Evolutionary conservation across 164 flowering plant genomes (phyloP).

Genomic region (Magnolia officinalis): DNA sequence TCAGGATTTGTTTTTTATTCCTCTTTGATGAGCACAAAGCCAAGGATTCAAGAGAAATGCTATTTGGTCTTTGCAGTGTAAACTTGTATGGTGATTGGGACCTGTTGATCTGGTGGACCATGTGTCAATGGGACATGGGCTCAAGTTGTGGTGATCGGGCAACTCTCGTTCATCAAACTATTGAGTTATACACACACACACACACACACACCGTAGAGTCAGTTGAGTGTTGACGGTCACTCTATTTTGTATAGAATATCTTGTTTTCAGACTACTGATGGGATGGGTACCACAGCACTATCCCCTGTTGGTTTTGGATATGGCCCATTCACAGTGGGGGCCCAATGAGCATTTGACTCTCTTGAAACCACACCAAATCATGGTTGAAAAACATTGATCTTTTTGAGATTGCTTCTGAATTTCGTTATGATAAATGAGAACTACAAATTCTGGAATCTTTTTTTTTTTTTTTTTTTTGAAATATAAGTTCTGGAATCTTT

Average conservation of each 20-base stretch:
- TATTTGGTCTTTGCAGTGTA: background rate
- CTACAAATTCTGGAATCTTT: background rate
- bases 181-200: background rate
- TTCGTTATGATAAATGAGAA: slow-evolving; percentile 5
- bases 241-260: too few relatives aligned
- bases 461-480: too few relatives aligned
- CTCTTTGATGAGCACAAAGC: too few relatives aligned
- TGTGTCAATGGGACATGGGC: background rate
- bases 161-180: background rate
- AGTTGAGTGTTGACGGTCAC: too few relatives aligned
- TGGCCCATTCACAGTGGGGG: too few relatives aligned
- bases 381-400: too few relatives aligned
- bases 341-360: too few relatives aligned
- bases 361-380: too few relatives aligned
- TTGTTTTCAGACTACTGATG: too few relatives aligned
- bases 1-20: background rate
- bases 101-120: background rate
- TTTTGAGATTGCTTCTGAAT: background rate
- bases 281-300: too few relatives aligned
- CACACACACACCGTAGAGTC: too few relatives aligned
- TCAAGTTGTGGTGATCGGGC: background rate
- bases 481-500: background rate
- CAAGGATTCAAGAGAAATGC: background rate
- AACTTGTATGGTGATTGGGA: background rate
- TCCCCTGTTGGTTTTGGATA: too few relatives aligned